Evolutionary conservation across 305 asterid genomes (phyloP).

Genomic region (Fraxinus sp.): DNA sequence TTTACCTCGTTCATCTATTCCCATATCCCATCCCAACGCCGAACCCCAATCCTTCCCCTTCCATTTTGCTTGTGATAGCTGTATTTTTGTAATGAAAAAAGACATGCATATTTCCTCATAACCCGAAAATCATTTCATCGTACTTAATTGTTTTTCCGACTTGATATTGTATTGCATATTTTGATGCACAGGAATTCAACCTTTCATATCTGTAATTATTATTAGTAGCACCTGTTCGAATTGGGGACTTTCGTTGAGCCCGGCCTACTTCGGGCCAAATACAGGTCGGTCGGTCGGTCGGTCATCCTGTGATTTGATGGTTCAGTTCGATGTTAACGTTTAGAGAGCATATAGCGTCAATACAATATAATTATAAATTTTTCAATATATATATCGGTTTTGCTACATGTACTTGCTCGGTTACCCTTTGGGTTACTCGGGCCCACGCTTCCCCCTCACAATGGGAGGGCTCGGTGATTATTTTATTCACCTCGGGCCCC

Average conservation of each 20-base stretch:
- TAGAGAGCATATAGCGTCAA: neutral
- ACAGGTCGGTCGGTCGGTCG: neutral
- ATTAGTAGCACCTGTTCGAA: neutral
- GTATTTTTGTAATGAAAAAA: conserved; percentile 28
- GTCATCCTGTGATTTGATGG: neutral
- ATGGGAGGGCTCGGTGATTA: too few relatives aligned
- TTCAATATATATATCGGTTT: neutral
- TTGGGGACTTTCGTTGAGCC: neutral
- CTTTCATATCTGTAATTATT: neutral
- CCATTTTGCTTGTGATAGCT: conserved; percentile 27
- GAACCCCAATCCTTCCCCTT: conserved; percentile 1
- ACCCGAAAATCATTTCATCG: neutral
- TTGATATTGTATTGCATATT: neutral
- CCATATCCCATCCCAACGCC: neutral
- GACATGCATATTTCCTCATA: conserved; percentile 1
- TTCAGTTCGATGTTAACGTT: neutral
- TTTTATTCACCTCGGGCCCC: too few relatives aligned
- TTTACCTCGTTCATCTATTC: neutral
- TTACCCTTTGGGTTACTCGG: too few relatives aligned
- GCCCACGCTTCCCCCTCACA: too few relatives aligned
- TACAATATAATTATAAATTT: neutral
- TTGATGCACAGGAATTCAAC: neutral
- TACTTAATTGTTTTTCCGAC: neutral
- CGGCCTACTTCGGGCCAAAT: neutral
- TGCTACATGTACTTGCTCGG: too few relatives aligned